Conservation (phyloP, 768 basidiomycete genomes). For the Mrakia hoshinonis region DNA sequence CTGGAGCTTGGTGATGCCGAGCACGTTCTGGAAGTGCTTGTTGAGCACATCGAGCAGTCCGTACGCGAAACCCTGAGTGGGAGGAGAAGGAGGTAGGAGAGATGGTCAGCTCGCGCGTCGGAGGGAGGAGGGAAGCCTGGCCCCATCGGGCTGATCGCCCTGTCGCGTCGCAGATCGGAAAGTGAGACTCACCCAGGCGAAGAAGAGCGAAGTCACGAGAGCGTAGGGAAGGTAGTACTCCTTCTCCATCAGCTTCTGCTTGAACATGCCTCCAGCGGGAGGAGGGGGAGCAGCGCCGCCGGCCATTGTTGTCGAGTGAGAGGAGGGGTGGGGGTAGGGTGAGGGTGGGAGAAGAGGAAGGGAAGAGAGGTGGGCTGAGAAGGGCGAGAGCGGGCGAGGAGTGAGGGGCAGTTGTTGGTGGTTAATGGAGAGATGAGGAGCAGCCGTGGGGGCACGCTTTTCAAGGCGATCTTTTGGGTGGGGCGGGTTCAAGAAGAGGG, state of each 20-base stretch:
- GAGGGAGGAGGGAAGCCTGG: neutral
- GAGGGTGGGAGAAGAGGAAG: neutral
- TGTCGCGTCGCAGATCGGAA: neutral
- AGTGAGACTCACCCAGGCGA: constrained; percentile 50
- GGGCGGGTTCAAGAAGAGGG: no score
- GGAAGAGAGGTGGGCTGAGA: neutral
- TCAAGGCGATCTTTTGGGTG: no score
- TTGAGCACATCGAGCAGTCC: constrained; percentile 32
- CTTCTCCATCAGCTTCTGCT: constrained; percentile 9
- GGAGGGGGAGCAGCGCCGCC: constrained; percentile 25
- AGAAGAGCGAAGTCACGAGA: constrained; percentile 66
- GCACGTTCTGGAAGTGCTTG: constrained; percentile 64
- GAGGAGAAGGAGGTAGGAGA: neutral
- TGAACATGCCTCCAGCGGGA: constrained; percentile 6
- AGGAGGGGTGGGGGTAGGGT: neutral
- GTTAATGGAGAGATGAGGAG: neutral
- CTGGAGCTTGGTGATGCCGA: constrained; percentile 59
- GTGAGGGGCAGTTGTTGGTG: neutral
- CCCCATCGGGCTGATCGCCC: neutral
- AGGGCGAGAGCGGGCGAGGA: neutral
- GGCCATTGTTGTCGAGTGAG: constrained; percentile 23
- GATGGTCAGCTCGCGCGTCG: neutral
- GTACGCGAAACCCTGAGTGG: constrained; percentile 35
- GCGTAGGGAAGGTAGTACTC: constrained; percentile 49
- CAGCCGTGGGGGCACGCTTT: neutral